Evolutionary conservation across 257 asterid species (phyloP).

Genomic region (Ilex asprella): DNA sequence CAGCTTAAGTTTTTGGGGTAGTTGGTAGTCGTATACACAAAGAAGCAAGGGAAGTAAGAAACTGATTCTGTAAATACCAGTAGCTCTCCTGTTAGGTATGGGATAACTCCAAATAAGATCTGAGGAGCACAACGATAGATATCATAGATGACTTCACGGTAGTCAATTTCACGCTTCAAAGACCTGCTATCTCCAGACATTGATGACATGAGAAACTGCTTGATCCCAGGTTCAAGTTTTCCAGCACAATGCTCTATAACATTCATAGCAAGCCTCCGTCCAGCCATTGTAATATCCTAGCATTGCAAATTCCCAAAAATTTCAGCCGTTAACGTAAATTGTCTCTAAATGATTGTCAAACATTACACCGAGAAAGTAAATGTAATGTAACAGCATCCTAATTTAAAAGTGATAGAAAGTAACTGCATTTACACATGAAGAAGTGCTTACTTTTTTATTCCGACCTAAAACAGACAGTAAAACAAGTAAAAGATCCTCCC

Average conservation of each 20-base stretch:
- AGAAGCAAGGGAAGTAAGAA: conserved; percentile 10
- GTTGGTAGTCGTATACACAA: not conserved
- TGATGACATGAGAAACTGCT: conserved; percentile 77
- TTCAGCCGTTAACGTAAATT: conserved; percentile 7
- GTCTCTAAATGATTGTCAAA: conserved; percentile 11
- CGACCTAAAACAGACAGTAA: conserved; percentile 74
- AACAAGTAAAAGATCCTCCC: conserved; percentile 60
- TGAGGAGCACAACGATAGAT: conserved; percentile 76
- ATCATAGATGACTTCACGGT: conserved; percentile 71
- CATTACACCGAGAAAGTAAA: conserved; percentile 8
- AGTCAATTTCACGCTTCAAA: conserved; percentile 49
- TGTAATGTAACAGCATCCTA: not conserved
- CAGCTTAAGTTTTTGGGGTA: no score
- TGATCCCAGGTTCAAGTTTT: conserved; percentile 80
- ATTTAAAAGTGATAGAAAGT: not conserved
- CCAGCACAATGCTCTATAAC: conserved; percentile 71
- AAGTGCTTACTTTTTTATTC: conserved; percentile 47
- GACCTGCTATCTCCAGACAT: conserved; percentile 80
- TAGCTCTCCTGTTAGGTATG: conserved; percentile 93
- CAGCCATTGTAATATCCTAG: conserved; percentile 65
- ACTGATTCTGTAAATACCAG: conserved; percentile 51
- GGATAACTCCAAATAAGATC: conserved; percentile 79
- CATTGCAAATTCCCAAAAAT: conserved; percentile 12
- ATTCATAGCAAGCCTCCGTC: conserved; percentile 79
- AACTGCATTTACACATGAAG: not conserved